Percentiles rank a stretch among this genome's conserved stretches.
These are phyloP conservation scores for Macadamia tetraphylla DNA, from an alignment of 164 flowering plant species.

Conservation along the genomic window DNA sequence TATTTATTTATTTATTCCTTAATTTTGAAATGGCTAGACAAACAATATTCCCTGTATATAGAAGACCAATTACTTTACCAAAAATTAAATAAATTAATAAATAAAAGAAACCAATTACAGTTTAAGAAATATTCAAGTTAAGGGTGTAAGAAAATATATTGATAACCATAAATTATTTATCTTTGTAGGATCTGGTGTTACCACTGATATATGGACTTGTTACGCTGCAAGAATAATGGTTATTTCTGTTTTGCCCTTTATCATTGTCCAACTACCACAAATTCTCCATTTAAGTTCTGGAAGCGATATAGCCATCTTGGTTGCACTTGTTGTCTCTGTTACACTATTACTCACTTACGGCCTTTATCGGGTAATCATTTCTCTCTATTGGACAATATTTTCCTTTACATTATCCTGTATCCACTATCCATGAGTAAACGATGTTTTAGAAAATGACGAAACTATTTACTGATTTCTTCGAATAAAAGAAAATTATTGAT, in stretches of 20 bases:
- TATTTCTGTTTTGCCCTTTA: conserved; percentile 76
- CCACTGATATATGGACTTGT: neutral
- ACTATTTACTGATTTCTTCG: too few relatives aligned
- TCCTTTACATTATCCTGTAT: too few relatives aligned
- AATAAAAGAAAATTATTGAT: too few relatives aligned
- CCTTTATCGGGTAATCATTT: conserved; percentile 64
- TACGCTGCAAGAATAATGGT: conserved; percentile 82
- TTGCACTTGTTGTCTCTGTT: conserved; percentile 59
- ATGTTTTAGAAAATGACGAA: too few relatives aligned
- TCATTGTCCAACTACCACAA: conserved; percentile 77
- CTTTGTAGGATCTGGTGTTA: conserved; percentile 42
- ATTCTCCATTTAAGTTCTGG: conserved; percentile 48
- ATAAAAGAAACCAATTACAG: too few relatives aligned
- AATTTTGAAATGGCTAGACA: too few relatives aligned
- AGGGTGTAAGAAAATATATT: conserved; percentile 38
- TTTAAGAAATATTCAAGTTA: neutral
- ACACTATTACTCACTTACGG: conserved; percentile 63
- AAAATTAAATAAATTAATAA: too few relatives aligned
- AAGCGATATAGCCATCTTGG: conserved; percentile 55
- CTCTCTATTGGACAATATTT: too few relatives aligned
- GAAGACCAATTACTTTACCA: too few relatives aligned
- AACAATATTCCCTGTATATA: too few relatives aligned
- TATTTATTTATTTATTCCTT: too few relatives aligned
- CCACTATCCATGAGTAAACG: too few relatives aligned
- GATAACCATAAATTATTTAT: conserved; percentile 70